Conservation (phyloP, 1,139 yeast genomes). For the Nematodospora anomalae region DNA sequence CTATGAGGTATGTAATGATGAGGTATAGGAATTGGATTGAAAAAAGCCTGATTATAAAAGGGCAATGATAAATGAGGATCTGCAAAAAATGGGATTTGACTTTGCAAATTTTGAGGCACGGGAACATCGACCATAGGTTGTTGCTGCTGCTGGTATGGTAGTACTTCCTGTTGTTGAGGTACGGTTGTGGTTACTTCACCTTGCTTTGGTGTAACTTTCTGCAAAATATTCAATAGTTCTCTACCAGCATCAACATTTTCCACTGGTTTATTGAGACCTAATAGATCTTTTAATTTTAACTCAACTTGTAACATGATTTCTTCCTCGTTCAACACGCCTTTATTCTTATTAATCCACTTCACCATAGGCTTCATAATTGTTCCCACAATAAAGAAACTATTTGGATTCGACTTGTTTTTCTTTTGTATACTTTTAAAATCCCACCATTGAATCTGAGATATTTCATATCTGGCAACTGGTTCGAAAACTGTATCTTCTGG, state of each 20-base stretch:
- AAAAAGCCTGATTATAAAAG: constrained; percentile 11
- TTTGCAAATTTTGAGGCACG: constrained; percentile 33
- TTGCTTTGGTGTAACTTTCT: constrained; percentile 36
- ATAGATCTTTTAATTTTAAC: constrained; percentile 56
- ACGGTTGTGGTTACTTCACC: constrained; percentile 4
- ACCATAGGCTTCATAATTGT: constrained; percentile 62
- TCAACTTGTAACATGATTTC: constrained; percentile 60
- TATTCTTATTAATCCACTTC: constrained; percentile 55
- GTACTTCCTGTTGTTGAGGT: not conserved
- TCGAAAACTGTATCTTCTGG: constrained; percentile 73
- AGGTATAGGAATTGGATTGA: constrained; percentile 10
- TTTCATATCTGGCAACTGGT: constrained; percentile 87
- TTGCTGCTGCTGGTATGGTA: not conserved
- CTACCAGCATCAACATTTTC: constrained; percentile 64
- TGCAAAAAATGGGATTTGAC: constrained; percentile 26
- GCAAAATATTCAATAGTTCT: constrained; percentile 66
- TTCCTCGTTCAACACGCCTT: constrained; percentile 52
- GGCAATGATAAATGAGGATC: constrained; percentile 16
- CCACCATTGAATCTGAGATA: constrained; percentile 54
- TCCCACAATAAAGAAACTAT: constrained; percentile 56
- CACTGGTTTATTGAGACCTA: constrained; percentile 49
- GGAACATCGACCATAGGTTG: constrained; percentile 13
- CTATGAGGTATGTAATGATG: constrained; percentile 6
- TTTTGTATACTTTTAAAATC: constrained; percentile 39
- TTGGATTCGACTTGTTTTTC: constrained; percentile 39